phyloP scores from a whole-genome alignment of 2,329 filamentous ascomycete genomes.

The Aspergillus pseudotamarii region DNA sequence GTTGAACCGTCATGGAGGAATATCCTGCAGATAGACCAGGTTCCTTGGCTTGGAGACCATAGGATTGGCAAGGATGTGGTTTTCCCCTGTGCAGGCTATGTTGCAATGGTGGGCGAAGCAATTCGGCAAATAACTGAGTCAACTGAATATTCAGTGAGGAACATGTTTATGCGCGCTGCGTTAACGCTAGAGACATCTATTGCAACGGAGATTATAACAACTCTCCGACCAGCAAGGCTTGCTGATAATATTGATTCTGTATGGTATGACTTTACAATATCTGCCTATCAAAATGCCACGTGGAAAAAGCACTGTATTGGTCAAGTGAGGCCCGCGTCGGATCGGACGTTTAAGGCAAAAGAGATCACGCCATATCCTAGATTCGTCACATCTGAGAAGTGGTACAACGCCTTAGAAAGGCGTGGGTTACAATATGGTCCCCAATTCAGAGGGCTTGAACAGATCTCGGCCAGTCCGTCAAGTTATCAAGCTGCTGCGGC shows the following conservation, averaged over 20 bases:
- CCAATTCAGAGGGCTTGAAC: constrained; percentile 16
- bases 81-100: constrained; percentile 30
- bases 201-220: constrained; percentile 19
- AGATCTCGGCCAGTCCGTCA: constrained; percentile 16
- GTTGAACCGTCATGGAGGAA: constrained; percentile 33
- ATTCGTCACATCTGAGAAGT: constrained; percentile 1
- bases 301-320: constrained; percentile 24
- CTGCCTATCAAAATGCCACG: constrained; percentile 6
- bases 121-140: constrained; percentile 17
- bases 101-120: constrained; percentile 29
- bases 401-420: constrained; percentile 16
- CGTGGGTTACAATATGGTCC: constrained; percentile 19
- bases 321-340: constrained; percentile 8
- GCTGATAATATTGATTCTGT: constrained; percentile 13
- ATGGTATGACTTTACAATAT: constrained; percentile 23
- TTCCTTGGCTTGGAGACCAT: constrained; percentile 37
- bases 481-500: constrained; percentile 5
- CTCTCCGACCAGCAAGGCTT: constrained; percentile 10
- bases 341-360: background rate
- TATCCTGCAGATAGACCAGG: constrained; percentile 25
- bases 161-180: constrained; percentile 17
- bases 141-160: constrained; percentile 16
- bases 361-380: background rate
- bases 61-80: constrained; percentile 22
- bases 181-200: constrained; percentile 10